These are phyloP conservation scores for Hygrophila difformis DNA, from an alignment of 257 asterid species.

Conservation along the genomic window DNA sequence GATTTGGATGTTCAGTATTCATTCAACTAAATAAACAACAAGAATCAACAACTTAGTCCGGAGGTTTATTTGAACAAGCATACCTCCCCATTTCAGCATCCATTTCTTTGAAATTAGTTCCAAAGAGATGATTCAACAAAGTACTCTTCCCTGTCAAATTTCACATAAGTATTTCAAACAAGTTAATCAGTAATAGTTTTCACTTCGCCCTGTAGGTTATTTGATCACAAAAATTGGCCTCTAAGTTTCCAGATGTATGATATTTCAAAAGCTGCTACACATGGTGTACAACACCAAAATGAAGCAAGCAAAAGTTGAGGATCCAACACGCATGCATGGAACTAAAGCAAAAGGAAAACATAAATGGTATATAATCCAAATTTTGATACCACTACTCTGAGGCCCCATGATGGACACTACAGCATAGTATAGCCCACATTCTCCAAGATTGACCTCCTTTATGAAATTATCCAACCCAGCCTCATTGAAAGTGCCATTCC, in stretches of 20 bases:
- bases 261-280: not conserved
- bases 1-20: constrained; percentile 13
- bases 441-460: constrained; percentile 60
- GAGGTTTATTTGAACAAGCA: constrained; percentile 13
- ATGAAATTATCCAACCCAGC: constrained; percentile 48
- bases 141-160: constrained; percentile 80
- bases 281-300: not conserved
- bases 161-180: constrained; percentile 13
- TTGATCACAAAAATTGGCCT: constrained; percentile 2
- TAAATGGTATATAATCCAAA: not conserved
- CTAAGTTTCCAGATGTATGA: not conserved
- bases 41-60: constrained; percentile 7
- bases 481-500: constrained; percentile 76
- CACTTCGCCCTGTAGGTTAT: constrained; percentile 4
- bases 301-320: constrained; percentile 12
- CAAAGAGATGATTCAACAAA: constrained; percentile 58
- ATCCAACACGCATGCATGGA: not conserved
- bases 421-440: constrained; percentile 68
- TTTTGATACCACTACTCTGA: constrained; percentile 68
- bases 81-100: constrained; percentile 78
- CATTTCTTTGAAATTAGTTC: constrained; percentile 72
- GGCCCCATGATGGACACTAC: constrained; percentile 88
- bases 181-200: not conserved
- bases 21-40: constrained; percentile 3
- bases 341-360: constrained; percentile 3